Base-by-base conservation (phyloP, 176 grass and related monocot species). In the Triticum timopheevii region DNA sequence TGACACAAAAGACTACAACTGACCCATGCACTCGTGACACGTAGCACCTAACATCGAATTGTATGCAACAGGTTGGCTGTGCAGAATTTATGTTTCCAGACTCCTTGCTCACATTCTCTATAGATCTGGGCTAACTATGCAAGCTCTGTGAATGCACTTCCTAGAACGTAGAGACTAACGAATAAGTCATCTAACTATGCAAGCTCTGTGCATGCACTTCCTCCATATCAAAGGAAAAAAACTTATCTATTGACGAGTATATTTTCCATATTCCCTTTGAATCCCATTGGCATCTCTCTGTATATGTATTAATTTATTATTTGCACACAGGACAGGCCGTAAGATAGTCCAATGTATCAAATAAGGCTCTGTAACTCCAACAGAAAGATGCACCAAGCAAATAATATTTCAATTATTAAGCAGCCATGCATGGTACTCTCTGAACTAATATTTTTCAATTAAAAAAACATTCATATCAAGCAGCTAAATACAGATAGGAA, bases 321-420 rank as follows among this genome's bases (percentile, higher is more conserved):
- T 79, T 40, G 76, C 22, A 16, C 34, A 79, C 31, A 79, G 20
- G 56, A 79, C 0, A 12, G 20, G 31, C 2, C 7, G 1, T 79
- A 56, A 34, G 45, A 77, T 13, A 22, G 9, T 58, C 75, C 49
- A 22, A 34, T 77, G 49, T 17, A 50, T 77, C 49, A 19, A 77
- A 22, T 12, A 77, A 77, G 54, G 15, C 47, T 77, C 27, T 19
- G 16, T 20, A 56, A 77, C 50, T 76, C 73, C 16, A 13, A 33
- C 0, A 77, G 27, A 47, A 54, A 52, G 45, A 9, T 28, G 25
- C 73, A 77, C 10, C 30, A 9, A 36, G 13, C 6, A 16, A 61
- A 62, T 39, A 58, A 79, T 79, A 36, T 63, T 63, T 40, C 77
- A n/a, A 71, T 13, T 71, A 71, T 71, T 36, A 79, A 79, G 1